A percentile compares a stretch with the other conserved stretches of the same genome.
Conservation (phyloP, 257 asterid species). For the Solanum medicagineum region DNA sequence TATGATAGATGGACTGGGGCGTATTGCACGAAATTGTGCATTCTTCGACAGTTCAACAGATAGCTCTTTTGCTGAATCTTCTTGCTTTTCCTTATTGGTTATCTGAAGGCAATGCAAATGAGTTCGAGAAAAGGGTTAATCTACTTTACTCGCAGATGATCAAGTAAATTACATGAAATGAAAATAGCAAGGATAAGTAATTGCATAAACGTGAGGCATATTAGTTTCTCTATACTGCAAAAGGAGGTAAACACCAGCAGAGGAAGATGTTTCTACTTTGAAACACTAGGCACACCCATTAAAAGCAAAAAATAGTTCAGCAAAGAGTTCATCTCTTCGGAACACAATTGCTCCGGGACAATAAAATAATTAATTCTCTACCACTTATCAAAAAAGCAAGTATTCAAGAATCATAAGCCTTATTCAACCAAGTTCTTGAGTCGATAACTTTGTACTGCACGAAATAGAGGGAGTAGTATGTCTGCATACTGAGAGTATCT, state of each 20-base stretch:
- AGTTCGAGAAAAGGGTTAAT: background rate
- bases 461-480: slow-evolving; percentile 62
- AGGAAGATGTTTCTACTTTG: background rate
- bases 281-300: background rate
- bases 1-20: slow-evolving; percentile 79
- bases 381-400: background rate
- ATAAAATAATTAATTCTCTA: background rate
- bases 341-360: background rate
- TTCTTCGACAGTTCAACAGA: slow-evolving; percentile 58
- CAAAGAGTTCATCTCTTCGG: background rate
- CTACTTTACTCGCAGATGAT: background rate
- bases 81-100: slow-evolving; percentile 28
- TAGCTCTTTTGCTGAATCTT: slow-evolving; percentile 20
- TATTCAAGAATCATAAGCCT: background rate
- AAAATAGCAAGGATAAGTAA: background rate
- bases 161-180: background rate
- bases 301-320: background rate
- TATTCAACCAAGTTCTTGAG: slow-evolving; percentile 45
- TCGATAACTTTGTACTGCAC: slow-evolving; percentile 77
- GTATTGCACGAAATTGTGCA: slow-evolving; percentile 92
- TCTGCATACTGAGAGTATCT: slow-evolving; percentile 64
- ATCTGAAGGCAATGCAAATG: slow-evolving; percentile 31
- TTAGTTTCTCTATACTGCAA: background rate
- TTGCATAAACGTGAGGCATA: background rate
- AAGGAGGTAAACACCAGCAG: background rate